These are phyloP conservation scores for Fraxinus floribunda DNA, from an alignment of 305 asterid genomes.

Conservation along the genomic window DNA sequence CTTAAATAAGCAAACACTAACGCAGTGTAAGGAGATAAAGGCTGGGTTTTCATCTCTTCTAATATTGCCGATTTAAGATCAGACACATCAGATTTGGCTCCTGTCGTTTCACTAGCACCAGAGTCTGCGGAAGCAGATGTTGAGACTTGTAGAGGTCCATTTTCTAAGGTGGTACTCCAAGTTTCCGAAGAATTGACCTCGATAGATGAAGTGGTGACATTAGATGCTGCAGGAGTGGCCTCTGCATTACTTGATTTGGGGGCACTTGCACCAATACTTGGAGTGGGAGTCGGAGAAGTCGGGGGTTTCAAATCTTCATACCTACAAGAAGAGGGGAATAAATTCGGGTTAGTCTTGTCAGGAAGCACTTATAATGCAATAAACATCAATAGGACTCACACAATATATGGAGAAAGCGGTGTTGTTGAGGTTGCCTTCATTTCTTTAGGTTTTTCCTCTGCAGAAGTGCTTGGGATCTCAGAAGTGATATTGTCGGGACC, in stretches of 20 bases:
- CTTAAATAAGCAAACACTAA: background rate
- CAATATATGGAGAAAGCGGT: slow-evolving; percentile 64
- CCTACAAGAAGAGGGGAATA: slow-evolving; percentile 28
- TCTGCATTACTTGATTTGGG: slow-evolving; percentile 31
- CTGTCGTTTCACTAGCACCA: background rate
- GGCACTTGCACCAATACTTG: slow-evolving; percentile 42
- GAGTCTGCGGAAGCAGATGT: background rate
- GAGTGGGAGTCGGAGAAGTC: slow-evolving; percentile 65
- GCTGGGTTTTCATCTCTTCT: background rate
- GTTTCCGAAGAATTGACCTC: slow-evolving; percentile 35
- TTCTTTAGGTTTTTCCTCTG: slow-evolving; percentile 39
- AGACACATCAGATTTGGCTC: background rate
- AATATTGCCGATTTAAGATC: background rate
- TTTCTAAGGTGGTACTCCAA: slow-evolving; percentile 18
- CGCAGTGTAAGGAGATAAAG: slow-evolving; percentile 22
- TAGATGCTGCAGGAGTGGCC: slow-evolving; percentile 19
- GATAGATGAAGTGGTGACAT: slow-evolving; percentile 32
- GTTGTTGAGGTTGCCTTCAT: slow-evolving; percentile 35
- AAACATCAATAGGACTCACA: slow-evolving; percentile 45
- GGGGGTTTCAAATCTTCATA: slow-evolving; percentile 72
- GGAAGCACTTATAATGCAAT: slow-evolving; percentile 4
- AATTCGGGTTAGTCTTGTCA: background rate
- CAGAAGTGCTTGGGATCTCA: slow-evolving; percentile 24
- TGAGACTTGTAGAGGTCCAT: slow-evolving; percentile 13
- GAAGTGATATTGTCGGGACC: slow-evolving; percentile 24